Conservation (phyloP, 177 flowering plant genomes). For the Vitis hybrid region DNA sequence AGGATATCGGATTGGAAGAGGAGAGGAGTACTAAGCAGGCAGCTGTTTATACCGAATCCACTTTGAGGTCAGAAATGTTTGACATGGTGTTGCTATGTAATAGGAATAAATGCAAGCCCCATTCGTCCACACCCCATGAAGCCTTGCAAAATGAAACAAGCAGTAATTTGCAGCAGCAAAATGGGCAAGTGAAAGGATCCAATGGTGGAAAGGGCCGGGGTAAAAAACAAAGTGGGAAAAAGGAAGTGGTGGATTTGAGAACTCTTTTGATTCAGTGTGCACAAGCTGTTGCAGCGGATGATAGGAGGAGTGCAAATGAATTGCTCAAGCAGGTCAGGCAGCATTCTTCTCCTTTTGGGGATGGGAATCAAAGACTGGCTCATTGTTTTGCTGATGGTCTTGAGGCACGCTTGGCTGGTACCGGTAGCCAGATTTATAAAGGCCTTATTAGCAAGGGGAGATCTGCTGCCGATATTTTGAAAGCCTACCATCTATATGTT, state of each 20-base stretch:
- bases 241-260: slow-evolving; percentile 76
- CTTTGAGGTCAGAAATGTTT: slow-evolving; percentile 48
- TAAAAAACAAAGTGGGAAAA: slow-evolving; percentile 50
- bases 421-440: slow-evolving; percentile 64
- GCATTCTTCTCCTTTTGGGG: slow-evolving; percentile 75
- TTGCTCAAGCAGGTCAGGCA: slow-evolving; percentile 67
- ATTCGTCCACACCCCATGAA: slow-evolving; percentile 28
- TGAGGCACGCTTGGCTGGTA: slow-evolving; percentile 83
- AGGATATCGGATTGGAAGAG: slow-evolving; percentile 45
- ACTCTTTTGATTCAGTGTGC: slow-evolving; percentile 68
- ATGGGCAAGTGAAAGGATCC: slow-evolving; percentile 41
- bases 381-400: slow-evolving; percentile 70
- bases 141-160: slow-evolving; percentile 32
- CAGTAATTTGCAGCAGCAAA: slow-evolving; percentile 29
- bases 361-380: slow-evolving; percentile 72
- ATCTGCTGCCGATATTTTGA: slow-evolving; percentile 60
- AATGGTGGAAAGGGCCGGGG: slow-evolving; percentile 48
- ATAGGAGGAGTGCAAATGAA: slow-evolving; percentile 56
- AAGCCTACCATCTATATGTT: slow-evolving; percentile 60
- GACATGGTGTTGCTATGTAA: slow-evolving; percentile 61
- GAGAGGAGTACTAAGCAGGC: slow-evolving; percentile 73
- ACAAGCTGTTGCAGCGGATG: slow-evolving; percentile 76
- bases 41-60: slow-evolving; percentile 51
- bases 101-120: slow-evolving; percentile 15
- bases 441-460: slow-evolving; percentile 49